Evolutionary conservation across 2,329 filamentous ascomycete genomes (phyloP).

Genomic region (Pleurostoma richardsiae): DNA sequence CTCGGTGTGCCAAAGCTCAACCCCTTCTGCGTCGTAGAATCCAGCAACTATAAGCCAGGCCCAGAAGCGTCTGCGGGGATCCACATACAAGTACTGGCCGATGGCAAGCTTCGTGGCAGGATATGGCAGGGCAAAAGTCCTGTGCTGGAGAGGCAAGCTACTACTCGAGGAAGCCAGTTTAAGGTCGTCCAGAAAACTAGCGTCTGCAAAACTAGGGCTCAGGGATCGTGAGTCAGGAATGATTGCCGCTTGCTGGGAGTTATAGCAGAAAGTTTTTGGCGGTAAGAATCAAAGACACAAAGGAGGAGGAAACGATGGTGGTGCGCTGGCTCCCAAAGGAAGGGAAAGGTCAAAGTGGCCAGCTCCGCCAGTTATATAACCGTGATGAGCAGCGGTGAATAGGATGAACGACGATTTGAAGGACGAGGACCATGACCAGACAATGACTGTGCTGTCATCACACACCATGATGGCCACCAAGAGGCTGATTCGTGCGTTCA

Average conservation of each 20-base stretch:
- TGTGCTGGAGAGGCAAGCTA: not conserved
- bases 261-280: not conserved
- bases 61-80: slow-evolving; percentile 17
- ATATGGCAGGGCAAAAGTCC: not conserved
- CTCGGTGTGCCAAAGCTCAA: slow-evolving; percentile 24
- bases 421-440: too few relatives aligned
- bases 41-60: slow-evolving; percentile 23
- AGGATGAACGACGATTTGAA: too few relatives aligned
- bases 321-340: not conserved
- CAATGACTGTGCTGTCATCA: too few relatives aligned
- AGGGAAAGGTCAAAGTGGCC: too few relatives aligned
- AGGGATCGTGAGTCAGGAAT: not conserved
- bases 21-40: slow-evolving; percentile 23
- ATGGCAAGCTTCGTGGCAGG: slow-evolving; percentile 17
- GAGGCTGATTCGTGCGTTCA: too few relatives aligned
- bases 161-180: not conserved
- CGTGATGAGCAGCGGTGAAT: too few relatives aligned
- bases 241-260: not conserved
- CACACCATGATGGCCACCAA: too few relatives aligned
- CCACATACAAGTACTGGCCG: slow-evolving; percentile 17
- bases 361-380: too few relatives aligned
- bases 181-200: not conserved
- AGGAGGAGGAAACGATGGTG: not conserved
- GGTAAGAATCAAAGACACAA: not conserved
- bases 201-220: not conserved